These are phyloP conservation scores for Phytophthora ramorum DNA, from an alignment of 352 stramenopile species.

Conservation along the genomic window DNA sequence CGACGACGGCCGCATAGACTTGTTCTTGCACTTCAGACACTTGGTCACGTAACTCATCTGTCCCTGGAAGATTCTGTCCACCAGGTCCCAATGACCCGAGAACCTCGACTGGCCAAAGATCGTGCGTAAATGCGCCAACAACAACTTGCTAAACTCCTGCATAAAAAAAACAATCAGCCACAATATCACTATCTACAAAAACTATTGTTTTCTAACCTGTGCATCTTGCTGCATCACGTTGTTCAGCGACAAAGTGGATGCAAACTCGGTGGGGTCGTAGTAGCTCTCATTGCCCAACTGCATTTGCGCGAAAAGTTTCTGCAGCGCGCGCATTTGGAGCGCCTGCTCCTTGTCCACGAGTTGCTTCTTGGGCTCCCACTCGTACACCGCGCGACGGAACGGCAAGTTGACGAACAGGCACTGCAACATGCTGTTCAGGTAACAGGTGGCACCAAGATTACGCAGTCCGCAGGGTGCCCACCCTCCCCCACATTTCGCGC, in stretches of 20 bases:
- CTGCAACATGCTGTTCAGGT: slow-evolving; percentile 91
- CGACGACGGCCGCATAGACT: slow-evolving; percentile 66
- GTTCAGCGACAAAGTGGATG: slow-evolving; percentile 79
- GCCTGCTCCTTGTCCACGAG: slow-evolving; percentile 55
- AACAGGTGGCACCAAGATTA: slow-evolving; percentile 90
- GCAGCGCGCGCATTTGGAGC: slow-evolving; percentile 79
- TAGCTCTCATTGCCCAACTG: slow-evolving; percentile 74
- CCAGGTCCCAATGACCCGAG: slow-evolving; percentile 60
- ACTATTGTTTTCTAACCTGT: slow-evolving; percentile 51
- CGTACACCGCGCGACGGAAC: slow-evolving; percentile 81
- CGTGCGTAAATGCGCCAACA: slow-evolving; percentile 77
- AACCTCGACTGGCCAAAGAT: slow-evolving; percentile 79
- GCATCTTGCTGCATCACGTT: slow-evolving; percentile 89
- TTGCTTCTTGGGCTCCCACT: slow-evolving; percentile 75
- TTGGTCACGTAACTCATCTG: slow-evolving; percentile 88
- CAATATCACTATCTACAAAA: slow-evolving; percentile 3
- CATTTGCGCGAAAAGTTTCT: slow-evolving; percentile 87
- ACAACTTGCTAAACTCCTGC: slow-evolving; percentile 89
- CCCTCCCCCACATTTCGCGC: slow-evolving; percentile 3
- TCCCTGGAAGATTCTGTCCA: slow-evolving; percentile 83
- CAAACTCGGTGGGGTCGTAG: slow-evolving; percentile 84
- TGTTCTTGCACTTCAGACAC: slow-evolving; percentile 74
- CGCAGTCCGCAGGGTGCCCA: slow-evolving; percentile 68
- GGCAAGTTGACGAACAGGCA: slow-evolving; percentile 76
- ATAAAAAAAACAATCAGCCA: slow-evolving; percentile 9